phyloP scores from a whole-genome alignment of 2,329 filamentous ascomycete species.

The Pezicula radicicola region DNA sequence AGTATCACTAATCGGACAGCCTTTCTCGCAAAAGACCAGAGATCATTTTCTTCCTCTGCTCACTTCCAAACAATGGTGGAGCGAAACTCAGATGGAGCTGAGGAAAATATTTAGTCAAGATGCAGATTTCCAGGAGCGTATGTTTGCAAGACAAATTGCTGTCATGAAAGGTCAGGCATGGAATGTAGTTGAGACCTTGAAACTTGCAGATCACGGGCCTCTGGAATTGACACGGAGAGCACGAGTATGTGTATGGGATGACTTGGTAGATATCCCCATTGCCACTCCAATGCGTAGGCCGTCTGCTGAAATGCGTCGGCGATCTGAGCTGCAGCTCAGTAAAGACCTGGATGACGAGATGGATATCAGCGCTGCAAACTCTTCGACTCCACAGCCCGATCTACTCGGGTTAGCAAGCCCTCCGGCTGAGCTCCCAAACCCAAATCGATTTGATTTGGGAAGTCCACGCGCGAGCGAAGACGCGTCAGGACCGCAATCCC shows the following conservation, averaged over 20 bases:
- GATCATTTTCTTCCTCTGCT: constrained; percentile 95
- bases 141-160: constrained; percentile 97
- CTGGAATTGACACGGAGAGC: constrained; percentile 87
- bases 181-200: constrained; percentile 98
- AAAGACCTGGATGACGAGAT: constrained; percentile 72
- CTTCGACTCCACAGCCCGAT: constrained; percentile 57
- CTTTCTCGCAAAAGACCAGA: constrained; percentile 90
- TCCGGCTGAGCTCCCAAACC: constrained; percentile 66
- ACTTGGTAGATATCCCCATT: constrained; percentile 92
- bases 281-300: constrained; percentile 85
- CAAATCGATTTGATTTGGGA: constrained; percentile 70
- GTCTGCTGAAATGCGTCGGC: constrained; percentile 78
- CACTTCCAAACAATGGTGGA: constrained; percentile 96
- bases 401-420: constrained; percentile 55
- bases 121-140: constrained; percentile 94
- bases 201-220: constrained; percentile 87
- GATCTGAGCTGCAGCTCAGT: constrained; percentile 44
- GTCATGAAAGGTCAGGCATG: constrained; percentile 99
- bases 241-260: constrained; percentile 96
- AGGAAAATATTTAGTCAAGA: constrained; percentile 88
- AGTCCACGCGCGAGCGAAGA: constrained; percentile 32
- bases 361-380: constrained; percentile 76
- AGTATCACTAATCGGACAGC: constrained; percentile 91
- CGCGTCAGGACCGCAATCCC: constrained; percentile 10
- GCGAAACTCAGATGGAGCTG: constrained; percentile 83